These are phyloP conservation scores for Helotiales sp. DNA, from an alignment of 2,329 filamentous ascomycete species.

Conservation along the genomic window DNA sequence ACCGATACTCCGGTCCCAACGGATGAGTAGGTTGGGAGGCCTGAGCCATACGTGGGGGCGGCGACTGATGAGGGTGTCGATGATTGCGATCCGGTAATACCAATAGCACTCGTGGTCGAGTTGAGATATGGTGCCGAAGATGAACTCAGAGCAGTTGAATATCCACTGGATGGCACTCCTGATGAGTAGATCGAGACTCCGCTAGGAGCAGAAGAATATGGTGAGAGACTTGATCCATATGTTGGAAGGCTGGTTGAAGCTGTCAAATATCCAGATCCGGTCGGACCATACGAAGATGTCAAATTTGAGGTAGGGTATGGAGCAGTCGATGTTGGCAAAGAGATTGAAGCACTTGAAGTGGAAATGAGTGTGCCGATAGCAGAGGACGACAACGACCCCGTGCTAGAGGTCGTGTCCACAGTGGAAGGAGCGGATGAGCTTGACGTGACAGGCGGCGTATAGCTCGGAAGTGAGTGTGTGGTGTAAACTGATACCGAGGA, in stretches of 20 bases:
- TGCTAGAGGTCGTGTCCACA: not conserved
- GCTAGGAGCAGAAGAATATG: not conserved
- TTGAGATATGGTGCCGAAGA: not conserved
- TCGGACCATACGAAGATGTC: not conserved
- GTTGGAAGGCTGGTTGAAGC: not conserved
- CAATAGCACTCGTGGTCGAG: conserved; percentile 2
- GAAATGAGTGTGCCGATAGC: not conserved
- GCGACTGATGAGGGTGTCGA: too few relatives aligned
- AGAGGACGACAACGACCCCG: conserved; percentile 2
- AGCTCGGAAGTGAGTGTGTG: not conserved
- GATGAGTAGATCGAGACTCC: not conserved
- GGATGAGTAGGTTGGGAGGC: too few relatives aligned
- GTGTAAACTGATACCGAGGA: not conserved
- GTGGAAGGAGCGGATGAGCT: not conserved
- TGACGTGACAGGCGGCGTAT: not conserved
- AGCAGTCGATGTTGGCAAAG: not conserved
- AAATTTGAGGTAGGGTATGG: not conserved
- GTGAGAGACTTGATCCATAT: not conserved
- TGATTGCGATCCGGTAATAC: not conserved
- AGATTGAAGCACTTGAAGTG: not conserved
- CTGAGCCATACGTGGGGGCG: too few relatives aligned
- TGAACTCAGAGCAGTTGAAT: not conserved
- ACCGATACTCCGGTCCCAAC: too few relatives aligned
- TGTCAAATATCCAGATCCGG: not conserved
- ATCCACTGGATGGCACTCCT: not conserved